Conservation (phyloP, 768 basidiomycete genomes). For the Hygrophorus russula region DNA sequence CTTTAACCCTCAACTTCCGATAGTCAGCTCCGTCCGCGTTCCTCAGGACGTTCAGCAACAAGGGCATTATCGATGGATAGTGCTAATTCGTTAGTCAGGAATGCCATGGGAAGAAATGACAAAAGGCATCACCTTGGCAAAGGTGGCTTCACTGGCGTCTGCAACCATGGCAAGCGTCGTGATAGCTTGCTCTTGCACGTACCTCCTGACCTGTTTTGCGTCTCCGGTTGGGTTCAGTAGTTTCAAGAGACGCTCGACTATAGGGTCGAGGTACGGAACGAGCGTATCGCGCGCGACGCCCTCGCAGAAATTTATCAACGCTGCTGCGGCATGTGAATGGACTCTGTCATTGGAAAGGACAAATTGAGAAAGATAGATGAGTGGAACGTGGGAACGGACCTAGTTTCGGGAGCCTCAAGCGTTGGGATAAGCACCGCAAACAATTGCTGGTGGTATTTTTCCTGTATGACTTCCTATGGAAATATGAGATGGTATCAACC, state of each 20-base stretch:
- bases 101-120: neutral
- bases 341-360: constrained; percentile 35
- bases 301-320: constrained; percentile 86
- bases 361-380: neutral
- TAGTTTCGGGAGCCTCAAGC: constrained; percentile 62
- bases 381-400: constrained; percentile 26
- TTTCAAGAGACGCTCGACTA: constrained; percentile 63
- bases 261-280: constrained; percentile 66
- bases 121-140: constrained; percentile 44
- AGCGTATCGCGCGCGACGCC: constrained; percentile 68
- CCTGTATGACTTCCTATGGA: constrained; percentile 65
- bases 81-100: constrained; percentile 32
- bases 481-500: neutral
- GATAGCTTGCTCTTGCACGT: constrained; percentile 82
- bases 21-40: constrained; percentile 62
- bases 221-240: constrained; percentile 47
- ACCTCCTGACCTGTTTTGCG: constrained; percentile 26
- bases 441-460: constrained; percentile 52
- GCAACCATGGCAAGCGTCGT: constrained; percentile 87
- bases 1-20: constrained; percentile 61
- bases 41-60: constrained; percentile 62
- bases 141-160: constrained; percentile 70
- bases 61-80: constrained; percentile 71
- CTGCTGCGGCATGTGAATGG: constrained; percentile 78
- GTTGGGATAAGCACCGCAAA: constrained; percentile 64